Evolutionary conservation across 768 basidiomycete genomes (phyloP), one percentile per base, ranked within the genome.

Genomic region (Amyloporia xantha): DNA sequence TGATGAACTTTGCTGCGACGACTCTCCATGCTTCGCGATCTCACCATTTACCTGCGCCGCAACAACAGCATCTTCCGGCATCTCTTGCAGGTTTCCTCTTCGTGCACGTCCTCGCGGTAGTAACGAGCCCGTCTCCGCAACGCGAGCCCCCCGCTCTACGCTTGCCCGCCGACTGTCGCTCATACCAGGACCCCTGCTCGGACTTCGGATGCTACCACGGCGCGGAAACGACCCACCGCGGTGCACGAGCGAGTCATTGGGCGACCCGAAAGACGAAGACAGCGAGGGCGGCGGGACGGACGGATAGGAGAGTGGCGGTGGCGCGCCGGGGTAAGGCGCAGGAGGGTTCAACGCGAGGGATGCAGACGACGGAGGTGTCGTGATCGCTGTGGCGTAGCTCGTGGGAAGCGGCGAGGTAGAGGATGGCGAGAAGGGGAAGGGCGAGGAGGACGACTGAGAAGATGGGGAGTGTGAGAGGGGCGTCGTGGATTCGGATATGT

Each of bases 241-340:
- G 67, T 48, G 40, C 58, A 54, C 20, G 52, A 45, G 21, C 59
- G 59, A 15, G 59, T 19, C 56, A 64, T n/a, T 20, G 79, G 44
- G 57, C 1, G 57, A 58, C 11, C 88, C 88, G 55, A 87, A 83
- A 9, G 63, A 64, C 5, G 63, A 64, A 2, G 61, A 59, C 4
- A 64, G 52, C 6, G 63, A 68, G 2, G 89, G 89, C 10, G 89
- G 89, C 2, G 90, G 89, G 0, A 91, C 90, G 5, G 81, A 82
- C 0, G 89, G 89, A 57, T 92, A 92, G 4, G 86, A 77, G 44
- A 91, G 71, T 12, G 72, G 63, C 42, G 68, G 64, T 59, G 65
- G 7, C 59, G 70, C 46, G 56, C 65, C 67, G 41, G 63, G 63
- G 24, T 70, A 48, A 53, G 61, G 64, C 12, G 59, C 54, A 5